Conservation (phyloP, 192 early-diverging fungal species). For the Linnemannia hyalina region DNA sequence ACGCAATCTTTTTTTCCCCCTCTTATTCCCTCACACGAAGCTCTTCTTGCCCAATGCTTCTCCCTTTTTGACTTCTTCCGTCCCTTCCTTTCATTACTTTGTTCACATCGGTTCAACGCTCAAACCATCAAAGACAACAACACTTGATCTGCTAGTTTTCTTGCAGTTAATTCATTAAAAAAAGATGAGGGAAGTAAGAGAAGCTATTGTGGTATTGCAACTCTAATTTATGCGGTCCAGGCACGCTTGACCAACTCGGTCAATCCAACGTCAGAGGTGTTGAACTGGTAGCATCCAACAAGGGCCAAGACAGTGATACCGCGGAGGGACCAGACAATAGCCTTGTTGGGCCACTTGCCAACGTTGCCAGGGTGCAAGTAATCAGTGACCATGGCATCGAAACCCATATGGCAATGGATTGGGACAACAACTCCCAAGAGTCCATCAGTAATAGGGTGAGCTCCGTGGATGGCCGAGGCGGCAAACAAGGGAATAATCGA, state of each 20-base stretch:
- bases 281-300: constrained; percentile 92
- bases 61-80: neutral
- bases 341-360: constrained; percentile 68
- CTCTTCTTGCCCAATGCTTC: neutral
- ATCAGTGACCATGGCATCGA: constrained; percentile 78
- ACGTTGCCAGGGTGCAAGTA: constrained; percentile 80
- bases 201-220: neutral
- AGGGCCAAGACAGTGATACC: constrained; percentile 76
- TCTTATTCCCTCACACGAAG: neutral
- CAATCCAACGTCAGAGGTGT: constrained; percentile 95
- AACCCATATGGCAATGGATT: constrained; percentile 90
- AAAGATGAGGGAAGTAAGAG: neutral
- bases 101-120: neutral
- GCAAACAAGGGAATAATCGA: constrained; percentile 81
- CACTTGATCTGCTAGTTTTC: neutral
- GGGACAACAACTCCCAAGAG: constrained; percentile 89
- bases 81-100: neutral
- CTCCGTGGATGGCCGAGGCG: constrained; percentile 79
- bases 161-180: neutral
- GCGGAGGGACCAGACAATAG: constrained; percentile 73
- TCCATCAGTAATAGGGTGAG: constrained; percentile 88
- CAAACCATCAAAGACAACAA: neutral
- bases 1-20: neutral
- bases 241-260: constrained; percentile 83
- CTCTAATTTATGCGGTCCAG: constrained; percentile 81